Evolutionary conservation across 108 stramenopile species (phyloP), one percentile per base, ranked within the genome.

Genomic region (Thalassiosira profunda): DNA sequence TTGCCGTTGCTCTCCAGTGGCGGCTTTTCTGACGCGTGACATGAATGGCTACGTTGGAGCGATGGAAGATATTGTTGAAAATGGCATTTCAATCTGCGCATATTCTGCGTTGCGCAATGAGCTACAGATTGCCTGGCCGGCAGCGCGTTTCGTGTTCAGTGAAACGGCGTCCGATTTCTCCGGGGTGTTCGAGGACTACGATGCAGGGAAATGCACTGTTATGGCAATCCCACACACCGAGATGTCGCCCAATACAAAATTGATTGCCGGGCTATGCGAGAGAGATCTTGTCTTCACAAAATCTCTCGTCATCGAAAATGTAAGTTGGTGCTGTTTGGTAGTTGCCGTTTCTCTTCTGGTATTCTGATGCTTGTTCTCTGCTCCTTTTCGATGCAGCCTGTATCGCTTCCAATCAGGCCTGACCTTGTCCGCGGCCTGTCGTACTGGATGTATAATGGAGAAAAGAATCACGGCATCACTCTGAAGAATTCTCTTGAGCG

Each of bases 401-500:
- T 71, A 0, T 51, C 59, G 1, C 61, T 71, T 23, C 59, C 70
- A n/a, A 44, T 71, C 26, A 61, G 18, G 10, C 51, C 55, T 18
- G 17, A 68, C 33, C 24, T 68, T n/a, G 67, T 40, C 25, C 43
- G 59, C 3, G 59, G 49, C 2, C 15, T 71, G 7, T 59, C 57
- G 2, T 59, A 70, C 28, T 70, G 68, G 68, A 70, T 70, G 29
- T 37, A 34, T 21, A 20, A 52, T 8, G 69, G 49, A 26, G 49
- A 60, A 51, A 70, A 70, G 49, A 46, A 30, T 24, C 29, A 60
- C 25, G 49, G 25, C 21, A 17, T 60, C 15, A 44, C 48, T 2
- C 14, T 71, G 6, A 41, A 71, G 36, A 25, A 40, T 5, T 31
- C 17, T 1, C 52, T 45, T n/a, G 8, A 21, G 10, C 8, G 23